Evolutionary conservation across 106 monocot genomes (phyloP), one percentile per base, ranked within the genome.

Genomic region (Amphibolis antarctica): DNA sequence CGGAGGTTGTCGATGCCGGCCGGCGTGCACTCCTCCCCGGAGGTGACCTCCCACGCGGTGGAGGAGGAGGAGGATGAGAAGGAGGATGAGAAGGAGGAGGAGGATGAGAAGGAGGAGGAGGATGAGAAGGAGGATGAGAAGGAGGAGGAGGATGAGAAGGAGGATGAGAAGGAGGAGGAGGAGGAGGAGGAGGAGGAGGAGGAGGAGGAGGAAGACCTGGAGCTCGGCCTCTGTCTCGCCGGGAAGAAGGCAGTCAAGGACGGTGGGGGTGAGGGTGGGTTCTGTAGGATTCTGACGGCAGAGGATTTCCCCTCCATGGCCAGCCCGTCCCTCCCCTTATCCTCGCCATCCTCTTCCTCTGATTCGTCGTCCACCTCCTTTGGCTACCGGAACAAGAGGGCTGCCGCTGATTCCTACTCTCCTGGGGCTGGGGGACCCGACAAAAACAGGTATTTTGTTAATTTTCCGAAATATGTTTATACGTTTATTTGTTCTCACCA

Each of bases 181-280:
- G 25, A 18, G 13, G 51, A 28, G 29, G 51, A 66, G 7, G 30
- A 12, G 3, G 52, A 4, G 42, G 44, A 5, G 55, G 25, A 18
- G 13, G 51, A 28, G 29, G 51, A 66, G 4, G 50, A 31, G 22
- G 65, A n/a, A 43, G 69, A 66, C 26, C 70, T 89, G 27, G 89
- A 85, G 77, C 79, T 89, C 13, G 82, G 79, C 17, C 74, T 89
- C 49, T 77, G 85, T 36, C 63, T 89, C 27, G 82, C 85, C 0
- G 74, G 77, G 25, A 73, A 67, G 63, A 81, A 45, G 54, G 21
- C 36, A 2, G 7, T 36, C 36, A 36, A 4, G 36, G 7, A 2
- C 50, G 65, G 28, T 19, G 31, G 30, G 9, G 53, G 11, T 25
- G 46, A 46, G 5, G 50, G 31, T 46, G 46, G 59, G 19, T 24